Conservation (phyloP, 1,284 basidiomycete species). For the Ceratobasidium sp. region DNA sequence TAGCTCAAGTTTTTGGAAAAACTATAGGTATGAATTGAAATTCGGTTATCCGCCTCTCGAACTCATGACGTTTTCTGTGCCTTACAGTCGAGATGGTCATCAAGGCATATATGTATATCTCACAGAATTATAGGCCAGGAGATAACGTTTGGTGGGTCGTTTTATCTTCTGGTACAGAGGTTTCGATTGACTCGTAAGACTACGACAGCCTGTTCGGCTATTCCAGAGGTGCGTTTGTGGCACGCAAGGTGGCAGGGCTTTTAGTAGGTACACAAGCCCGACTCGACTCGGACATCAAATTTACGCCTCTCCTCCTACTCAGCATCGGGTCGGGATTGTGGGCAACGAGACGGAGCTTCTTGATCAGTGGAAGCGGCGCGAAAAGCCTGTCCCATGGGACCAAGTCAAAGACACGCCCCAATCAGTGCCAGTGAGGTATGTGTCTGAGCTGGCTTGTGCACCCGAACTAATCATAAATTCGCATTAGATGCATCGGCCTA, state of each 20-base stretch:
- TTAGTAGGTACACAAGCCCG: constrained; percentile 25
- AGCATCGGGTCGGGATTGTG: constrained; percentile 43
- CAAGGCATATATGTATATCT: constrained; percentile 40
- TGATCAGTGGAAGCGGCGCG: constrained; percentile 36
- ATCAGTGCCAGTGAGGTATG: constrained; percentile 28
- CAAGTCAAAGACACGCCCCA: constrained; percentile 7
- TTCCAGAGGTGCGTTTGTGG: constrained; percentile 47
- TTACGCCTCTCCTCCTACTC: neutral
- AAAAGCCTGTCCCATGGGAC: constrained; percentile 43
- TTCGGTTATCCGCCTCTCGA: no score
- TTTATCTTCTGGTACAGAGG: no score
- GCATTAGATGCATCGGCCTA: constrained; percentile 26
- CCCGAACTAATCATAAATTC: neutral
- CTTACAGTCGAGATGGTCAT: constrained; percentile 38
- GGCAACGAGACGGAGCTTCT: constrained; percentile 29
- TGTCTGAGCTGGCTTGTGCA: neutral
- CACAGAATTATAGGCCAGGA: constrained; percentile 17
- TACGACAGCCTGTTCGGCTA: constrained; percentile 30
- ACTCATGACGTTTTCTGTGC: neutral
- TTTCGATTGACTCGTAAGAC: neutral
- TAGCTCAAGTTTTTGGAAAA: constrained; percentile 37
- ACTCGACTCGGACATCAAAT: neutral
- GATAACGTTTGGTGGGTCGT: constrained; percentile 34
- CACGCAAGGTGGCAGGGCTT: constrained; percentile 45
- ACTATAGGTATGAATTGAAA: constrained; percentile 11